phyloP scores from a whole-genome alignment of 1,284 basidiomycete genomes.

The Fomitopsis betulina region DNA sequence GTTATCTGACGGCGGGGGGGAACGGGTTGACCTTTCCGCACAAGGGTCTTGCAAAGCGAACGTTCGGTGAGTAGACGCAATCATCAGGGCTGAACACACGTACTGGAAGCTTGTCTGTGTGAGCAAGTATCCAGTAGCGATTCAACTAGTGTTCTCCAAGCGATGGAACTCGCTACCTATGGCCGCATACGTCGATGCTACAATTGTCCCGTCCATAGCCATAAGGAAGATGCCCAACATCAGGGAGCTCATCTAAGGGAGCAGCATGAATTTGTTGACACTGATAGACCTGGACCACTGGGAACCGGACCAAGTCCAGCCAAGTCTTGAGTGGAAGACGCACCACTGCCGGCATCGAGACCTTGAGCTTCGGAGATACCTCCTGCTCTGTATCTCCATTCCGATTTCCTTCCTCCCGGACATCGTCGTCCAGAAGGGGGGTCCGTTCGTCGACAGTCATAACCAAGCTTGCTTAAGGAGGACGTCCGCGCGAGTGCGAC shows the following conservation, averaged over 20 bases:
- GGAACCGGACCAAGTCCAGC: no score
- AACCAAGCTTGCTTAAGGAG: neutral
- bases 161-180: constrained; percentile 61
- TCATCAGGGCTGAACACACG: constrained; percentile 17
- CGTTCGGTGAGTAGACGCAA: neutral
- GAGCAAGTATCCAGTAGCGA: constrained; percentile 59
- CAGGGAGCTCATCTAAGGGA: constrained; percentile 47
- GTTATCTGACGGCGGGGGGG: neutral
- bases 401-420: neutral
- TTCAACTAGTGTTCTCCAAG: constrained; percentile 63
- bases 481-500: no score
- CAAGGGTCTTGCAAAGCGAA: constrained; percentile 44
- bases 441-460: constrained; percentile 11
- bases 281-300: no score
- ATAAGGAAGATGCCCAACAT: constrained; percentile 53
- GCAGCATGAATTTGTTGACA: neutral
- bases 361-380: constrained; percentile 8
- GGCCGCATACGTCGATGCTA: constrained; percentile 54
- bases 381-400: neutral
- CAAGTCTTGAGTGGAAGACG: constrained; percentile 1
- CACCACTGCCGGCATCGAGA: constrained; percentile 16
- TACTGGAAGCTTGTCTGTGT: constrained; percentile 60
- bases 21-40: constrained; percentile 45
- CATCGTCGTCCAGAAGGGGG: neutral
- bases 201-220: constrained; percentile 57